Evolutionary conservation across 169 alveolate genomes (phyloP).

Genomic region (Ichthyophthirius multifiliis): DNA sequence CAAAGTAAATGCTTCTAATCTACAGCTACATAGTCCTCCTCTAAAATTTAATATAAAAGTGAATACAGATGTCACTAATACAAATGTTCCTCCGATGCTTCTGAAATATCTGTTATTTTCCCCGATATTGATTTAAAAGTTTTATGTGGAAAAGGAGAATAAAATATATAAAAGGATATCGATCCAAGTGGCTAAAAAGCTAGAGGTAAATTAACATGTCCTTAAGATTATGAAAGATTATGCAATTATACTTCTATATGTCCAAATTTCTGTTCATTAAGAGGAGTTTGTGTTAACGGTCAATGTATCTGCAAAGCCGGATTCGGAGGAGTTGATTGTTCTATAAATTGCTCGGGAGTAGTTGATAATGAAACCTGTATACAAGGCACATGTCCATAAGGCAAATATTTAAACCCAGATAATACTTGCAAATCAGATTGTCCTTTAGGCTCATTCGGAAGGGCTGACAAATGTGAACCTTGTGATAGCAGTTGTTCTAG

Average conservation of each 20-base stretch:
- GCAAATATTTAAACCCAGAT: neutral
- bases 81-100: neutral
- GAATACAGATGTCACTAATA: neutral
- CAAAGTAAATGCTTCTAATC: neutral
- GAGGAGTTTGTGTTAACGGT: neutral
- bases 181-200: too few species aligned
- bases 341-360: too few species aligned
- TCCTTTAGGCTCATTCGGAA: neutral
- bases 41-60: too few species aligned
- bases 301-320: neutral
- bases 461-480: neutral
- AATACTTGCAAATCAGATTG: neutral
- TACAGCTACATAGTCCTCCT: too few species aligned
- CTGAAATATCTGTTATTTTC: neutral
- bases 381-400: neutral
- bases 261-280: neutral
- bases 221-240: neutral
- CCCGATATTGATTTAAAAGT: too few species aligned
- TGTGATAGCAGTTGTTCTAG: neutral
- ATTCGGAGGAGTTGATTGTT: neutral
- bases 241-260: neutral
- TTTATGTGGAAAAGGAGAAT: too few species aligned
- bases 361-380: too few species aligned
- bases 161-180: too few species aligned
- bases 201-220: neutral